Conservation (phyloP, 2,329 filamentous ascomycete species). For the Ascochyta koolunga region DNA sequence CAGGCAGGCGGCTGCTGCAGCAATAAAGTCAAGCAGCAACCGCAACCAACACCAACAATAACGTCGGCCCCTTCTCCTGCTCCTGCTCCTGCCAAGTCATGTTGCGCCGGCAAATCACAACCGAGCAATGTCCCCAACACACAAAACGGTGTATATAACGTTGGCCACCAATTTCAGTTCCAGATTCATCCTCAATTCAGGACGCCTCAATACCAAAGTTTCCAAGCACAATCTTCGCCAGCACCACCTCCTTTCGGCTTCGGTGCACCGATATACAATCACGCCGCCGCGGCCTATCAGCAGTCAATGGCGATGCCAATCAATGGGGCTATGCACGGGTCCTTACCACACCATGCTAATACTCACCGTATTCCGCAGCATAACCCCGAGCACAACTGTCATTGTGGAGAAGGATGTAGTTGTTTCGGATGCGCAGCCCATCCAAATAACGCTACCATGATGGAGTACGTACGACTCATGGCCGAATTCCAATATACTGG, state of each 20-base stretch:
- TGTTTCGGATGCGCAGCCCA: conserved; percentile 73
- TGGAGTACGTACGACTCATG: conserved; percentile 56
- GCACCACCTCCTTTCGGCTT: conserved; percentile 35
- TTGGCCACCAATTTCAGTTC: conserved; percentile 27
- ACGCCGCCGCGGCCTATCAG: conserved; percentile 38
- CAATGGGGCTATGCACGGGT: conserved; percentile 18
- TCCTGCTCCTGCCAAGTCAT: conserved; percentile 35
- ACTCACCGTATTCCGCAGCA: conserved; percentile 39
- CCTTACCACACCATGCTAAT: conserved; percentile 35
- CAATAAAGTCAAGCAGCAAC: conserved; percentile 27
- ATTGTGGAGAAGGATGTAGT: conserved; percentile 69
- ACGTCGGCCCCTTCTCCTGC: conserved; percentile 1
- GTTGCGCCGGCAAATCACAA: conserved; percentile 35
- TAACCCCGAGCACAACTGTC: conserved; percentile 58
- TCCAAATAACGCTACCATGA: conserved; percentile 70
- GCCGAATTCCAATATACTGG: conserved; percentile 45
- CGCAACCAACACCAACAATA: conserved; percentile 18
- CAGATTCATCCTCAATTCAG: conserved; percentile 31
- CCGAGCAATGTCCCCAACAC: conserved; percentile 4
- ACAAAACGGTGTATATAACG: conserved; percentile 18
- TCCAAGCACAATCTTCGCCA: conserved; percentile 23
- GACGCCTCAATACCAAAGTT: conserved; percentile 27
- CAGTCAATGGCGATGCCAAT: conserved; percentile 43
- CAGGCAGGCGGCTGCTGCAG: conserved; percentile 39
- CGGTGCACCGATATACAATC: conserved; percentile 44